Base-by-base conservation (phyloP, 2,329 filamentous ascomycete species). In the Taxawa tesnikishii region DNA sequence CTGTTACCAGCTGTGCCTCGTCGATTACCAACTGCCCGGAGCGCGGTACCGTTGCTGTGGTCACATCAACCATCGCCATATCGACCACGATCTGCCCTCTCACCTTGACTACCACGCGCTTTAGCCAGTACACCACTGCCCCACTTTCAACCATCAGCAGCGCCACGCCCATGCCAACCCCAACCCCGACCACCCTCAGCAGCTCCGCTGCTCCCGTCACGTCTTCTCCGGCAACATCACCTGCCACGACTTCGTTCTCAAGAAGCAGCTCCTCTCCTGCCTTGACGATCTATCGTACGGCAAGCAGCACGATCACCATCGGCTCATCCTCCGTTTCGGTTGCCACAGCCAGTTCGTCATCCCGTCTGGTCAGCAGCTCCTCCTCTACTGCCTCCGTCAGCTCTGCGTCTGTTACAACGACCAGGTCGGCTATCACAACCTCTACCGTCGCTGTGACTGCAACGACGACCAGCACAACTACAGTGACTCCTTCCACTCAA, bases 81-180 rank as follows among this genome's bases (percentile, higher is more conserved):
- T 57, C 54, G 26, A 65, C 60, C 35, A 63, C 60, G 24, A 48
- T 63, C 47, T 63, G 60, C 49, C 54, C 59, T 17, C 43, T 54
- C 32, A 59, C 55, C 11, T 29, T 51, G 33, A 49, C 53, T 3
- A 39, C 37, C 13, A 38, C 38, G 12, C 30, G 26, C 14, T 16
- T 34, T 11, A 37, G 31, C 21, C 25, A 33, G 18, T 23, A 26
- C 26, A 33, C 27, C 5, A 15, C n/a, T 5, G 27, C 25, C 11
- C n/a, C 17, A 16, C 27, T 14, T 17, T n/a, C 27, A n/a, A 27
- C 26, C 26, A 27, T 8, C 26, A 27, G 26, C 27, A 29, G 29
- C 19, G 26, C 28, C 29, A 36, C 29, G n/a, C 26, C 25, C 3
- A 27, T 27, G 29, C 26, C 26, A 6, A 32, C 34, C 15, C 25